A percentile compares a stretch with the other conserved stretches of the same genome.
These are phyloP conservation scores for Knoxdaviesia capensis DNA, from an alignment of 2,329 filamentous ascomycete species.

Conservation along the genomic window DNA sequence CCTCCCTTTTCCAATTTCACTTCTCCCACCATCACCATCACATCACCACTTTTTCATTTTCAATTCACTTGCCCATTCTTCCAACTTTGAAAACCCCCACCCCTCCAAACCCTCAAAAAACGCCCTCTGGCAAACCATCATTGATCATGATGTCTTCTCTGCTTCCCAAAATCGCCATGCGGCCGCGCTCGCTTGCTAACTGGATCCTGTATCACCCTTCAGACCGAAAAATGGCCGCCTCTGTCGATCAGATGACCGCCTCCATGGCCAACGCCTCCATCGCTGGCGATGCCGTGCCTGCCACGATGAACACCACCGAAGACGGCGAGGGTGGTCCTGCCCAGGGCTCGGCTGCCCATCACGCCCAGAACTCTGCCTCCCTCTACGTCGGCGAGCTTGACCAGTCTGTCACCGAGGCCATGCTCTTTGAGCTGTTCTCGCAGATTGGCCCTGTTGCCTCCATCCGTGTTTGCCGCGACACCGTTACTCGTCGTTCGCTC, in stretches of 20 bases:
- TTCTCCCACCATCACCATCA: too few species aligned
- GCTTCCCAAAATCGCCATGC: constrained; percentile 1
- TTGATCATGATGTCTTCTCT: constrained; percentile 3
- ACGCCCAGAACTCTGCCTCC: constrained; percentile 85
- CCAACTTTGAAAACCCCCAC: constrained; percentile 7
- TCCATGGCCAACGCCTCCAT: constrained; percentile 56
- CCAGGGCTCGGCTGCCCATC: constrained; percentile 51
- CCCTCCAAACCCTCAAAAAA: background rate
- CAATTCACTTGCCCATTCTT: constrained; percentile 5
- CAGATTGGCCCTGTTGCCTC: constrained; percentile 97
- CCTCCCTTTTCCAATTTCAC: too few species aligned
- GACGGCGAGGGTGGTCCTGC: constrained; percentile 37
- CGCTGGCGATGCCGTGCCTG: constrained; percentile 45
- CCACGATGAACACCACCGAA: constrained; percentile 56
- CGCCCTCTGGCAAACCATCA: constrained; percentile 5
- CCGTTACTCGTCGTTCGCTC: constrained; percentile 92
- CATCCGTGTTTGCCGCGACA: constrained; percentile 98
- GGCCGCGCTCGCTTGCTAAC: background rate
- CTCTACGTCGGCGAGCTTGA: constrained; percentile 99
- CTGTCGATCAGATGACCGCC: constrained; percentile 63
- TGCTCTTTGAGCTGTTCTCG: constrained; percentile 99
- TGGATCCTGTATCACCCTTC: too few species aligned
- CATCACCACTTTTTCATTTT: background rate
- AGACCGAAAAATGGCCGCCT: constrained; percentile 35
- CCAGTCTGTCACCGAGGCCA: constrained; percentile 92